Conservation (phyloP, 2,329 filamentous ascomycete species). For the Drechslerella dactyloides region DNA sequence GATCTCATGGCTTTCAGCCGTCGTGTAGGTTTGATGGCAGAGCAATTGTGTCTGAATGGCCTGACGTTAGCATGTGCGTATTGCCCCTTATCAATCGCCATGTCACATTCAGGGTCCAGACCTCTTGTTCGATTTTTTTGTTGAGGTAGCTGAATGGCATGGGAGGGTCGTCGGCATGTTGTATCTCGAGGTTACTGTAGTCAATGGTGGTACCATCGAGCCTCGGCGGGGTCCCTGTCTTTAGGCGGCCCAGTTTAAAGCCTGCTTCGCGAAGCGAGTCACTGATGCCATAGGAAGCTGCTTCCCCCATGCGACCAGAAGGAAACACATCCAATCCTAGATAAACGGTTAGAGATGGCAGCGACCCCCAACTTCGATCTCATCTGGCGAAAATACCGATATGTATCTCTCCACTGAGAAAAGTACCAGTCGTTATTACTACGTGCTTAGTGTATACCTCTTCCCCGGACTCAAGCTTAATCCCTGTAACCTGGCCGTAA, state of each 20-base stretch:
- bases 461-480: constrained; percentile 85
- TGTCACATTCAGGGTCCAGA: constrained; percentile 1
- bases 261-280: constrained; percentile 87
- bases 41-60: constrained; percentile 69
- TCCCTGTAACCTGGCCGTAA: constrained; percentile 77
- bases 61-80: constrained; percentile 3
- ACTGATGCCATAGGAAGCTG: constrained; percentile 88
- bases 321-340: constrained; percentile 77
- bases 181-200: constrained; percentile 72
- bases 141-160: constrained; percentile 92
- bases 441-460: constrained; percentile 80
- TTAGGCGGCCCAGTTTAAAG: constrained; percentile 85
- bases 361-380: not conserved
- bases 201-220: constrained; percentile 83
- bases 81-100: not conserved
- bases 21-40: constrained; percentile 90
- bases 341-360: constrained; percentile 10
- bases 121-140: constrained; percentile 73
- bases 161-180: constrained; percentile 83
- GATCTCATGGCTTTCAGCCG: constrained; percentile 78
- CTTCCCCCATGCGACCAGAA: constrained; percentile 90
- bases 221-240: constrained; percentile 93
- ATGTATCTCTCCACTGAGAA: constrained; percentile 93
- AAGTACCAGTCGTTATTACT: constrained; percentile 95
- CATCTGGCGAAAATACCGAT: constrained; percentile 61